Conservation (phyloP, 768 basidiomycete genomes). For the Boletus pseudo-olivaceus region DNA sequence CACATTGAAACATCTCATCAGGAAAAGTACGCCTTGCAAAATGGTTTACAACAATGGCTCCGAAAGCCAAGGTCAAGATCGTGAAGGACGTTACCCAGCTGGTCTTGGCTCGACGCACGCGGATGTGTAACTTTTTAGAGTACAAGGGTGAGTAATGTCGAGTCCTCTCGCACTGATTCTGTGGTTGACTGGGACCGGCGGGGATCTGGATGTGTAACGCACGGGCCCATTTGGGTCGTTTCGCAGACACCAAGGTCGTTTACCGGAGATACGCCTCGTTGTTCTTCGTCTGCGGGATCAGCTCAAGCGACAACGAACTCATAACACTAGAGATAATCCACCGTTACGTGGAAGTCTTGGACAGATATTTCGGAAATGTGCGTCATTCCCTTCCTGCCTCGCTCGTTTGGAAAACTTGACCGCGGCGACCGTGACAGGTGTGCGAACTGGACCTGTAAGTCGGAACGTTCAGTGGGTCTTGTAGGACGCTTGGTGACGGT, state of each 20-base stretch:
- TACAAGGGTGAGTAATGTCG: slow-evolving; percentile 71
- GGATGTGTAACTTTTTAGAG: slow-evolving; percentile 96
- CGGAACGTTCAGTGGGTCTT: neutral
- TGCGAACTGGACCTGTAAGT: slow-evolving; percentile 90
- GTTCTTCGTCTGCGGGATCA: slow-evolving; percentile 91
- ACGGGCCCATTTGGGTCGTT: neutral
- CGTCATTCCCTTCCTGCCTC: slow-evolving; percentile 9
- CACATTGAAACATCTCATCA: slow-evolving; percentile 29
- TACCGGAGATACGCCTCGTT: slow-evolving; percentile 94
- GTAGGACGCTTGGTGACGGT: neutral
- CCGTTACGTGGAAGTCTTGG: slow-evolving; percentile 88
- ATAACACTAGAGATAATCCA: slow-evolving; percentile 91
- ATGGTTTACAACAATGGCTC: slow-evolving; percentile 87
- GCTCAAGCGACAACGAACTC: slow-evolving; percentile 84
- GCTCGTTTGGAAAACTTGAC: neutral
- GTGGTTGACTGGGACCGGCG: slow-evolving; percentile 27
- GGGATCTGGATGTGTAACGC: neutral
- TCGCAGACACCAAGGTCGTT: slow-evolving; percentile 76
- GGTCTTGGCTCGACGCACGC: slow-evolving; percentile 79
- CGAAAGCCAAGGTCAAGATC: slow-evolving; percentile 84
- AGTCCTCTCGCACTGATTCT: neutral
- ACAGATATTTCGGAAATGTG: slow-evolving; percentile 52
- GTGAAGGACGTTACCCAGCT: slow-evolving; percentile 95
- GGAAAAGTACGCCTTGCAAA: slow-evolving; percentile 94
- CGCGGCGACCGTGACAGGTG: slow-evolving; percentile 44